Evolutionary conservation across 371 early-diverging fungal species (phyloP).

Genomic region (Synchytrium microbalum): DNA sequence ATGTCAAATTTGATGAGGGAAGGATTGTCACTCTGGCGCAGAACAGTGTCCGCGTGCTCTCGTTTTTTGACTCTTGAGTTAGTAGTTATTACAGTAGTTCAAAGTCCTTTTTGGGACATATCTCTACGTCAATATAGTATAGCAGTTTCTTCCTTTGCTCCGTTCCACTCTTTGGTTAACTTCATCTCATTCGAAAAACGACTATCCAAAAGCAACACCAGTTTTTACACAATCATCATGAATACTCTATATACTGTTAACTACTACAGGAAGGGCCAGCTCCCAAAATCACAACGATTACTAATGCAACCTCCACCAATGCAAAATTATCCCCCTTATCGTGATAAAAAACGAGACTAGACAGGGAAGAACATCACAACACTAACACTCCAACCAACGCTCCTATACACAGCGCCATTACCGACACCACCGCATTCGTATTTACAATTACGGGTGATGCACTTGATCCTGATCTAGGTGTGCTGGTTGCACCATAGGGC

Average conservation of each 20-base stretch:
- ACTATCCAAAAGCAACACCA: not conserved
- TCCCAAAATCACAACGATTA: too few relatives aligned
- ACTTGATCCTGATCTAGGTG: not conserved
- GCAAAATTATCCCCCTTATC: too few relatives aligned
- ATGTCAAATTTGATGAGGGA: not conserved
- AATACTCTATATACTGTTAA: not conserved
- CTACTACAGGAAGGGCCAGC: not conserved
- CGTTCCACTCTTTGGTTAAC: not conserved
- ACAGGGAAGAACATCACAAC: not conserved
- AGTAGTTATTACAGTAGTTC: too few relatives aligned
- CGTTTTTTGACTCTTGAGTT: constrained; percentile 2
- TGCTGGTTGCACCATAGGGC: not conserved
- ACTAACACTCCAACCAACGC: not conserved
- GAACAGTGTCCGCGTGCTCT: not conserved
- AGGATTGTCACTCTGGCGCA: not conserved
- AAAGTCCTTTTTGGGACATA: too few relatives aligned
- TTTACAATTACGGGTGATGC: not conserved
- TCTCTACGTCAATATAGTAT: too few relatives aligned
- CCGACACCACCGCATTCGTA: not conserved
- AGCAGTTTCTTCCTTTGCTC: not conserved
- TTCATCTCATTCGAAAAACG: not conserved
- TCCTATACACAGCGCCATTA: not conserved
- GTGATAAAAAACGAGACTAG: not conserved
- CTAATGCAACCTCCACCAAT: too few relatives aligned
- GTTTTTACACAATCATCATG: not conserved